Conservation (phyloP, 2,329 filamentous ascomycete genomes). For the Cercospora nicotianae region DNA sequence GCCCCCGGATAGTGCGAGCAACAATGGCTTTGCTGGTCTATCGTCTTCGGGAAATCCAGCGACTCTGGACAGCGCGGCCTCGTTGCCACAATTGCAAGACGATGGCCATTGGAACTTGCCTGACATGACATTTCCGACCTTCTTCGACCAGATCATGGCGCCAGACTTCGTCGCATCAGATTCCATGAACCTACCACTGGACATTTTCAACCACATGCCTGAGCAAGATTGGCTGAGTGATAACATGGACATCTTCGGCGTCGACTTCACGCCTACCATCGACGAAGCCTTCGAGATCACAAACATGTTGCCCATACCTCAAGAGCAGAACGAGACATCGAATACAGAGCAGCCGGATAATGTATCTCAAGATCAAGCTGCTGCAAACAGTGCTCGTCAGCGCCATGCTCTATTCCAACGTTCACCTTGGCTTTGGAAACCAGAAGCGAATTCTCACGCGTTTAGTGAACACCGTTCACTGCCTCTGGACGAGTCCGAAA, state of each 20-base stretch:
- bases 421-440: conserved; percentile 34
- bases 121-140: conserved; percentile 19
- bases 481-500: conserved; percentile 33
- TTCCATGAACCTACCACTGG: conserved; percentile 16
- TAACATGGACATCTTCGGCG: conserved; percentile 22
- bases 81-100: not conserved
- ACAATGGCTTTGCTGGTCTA: not conserved
- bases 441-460: conserved; percentile 34
- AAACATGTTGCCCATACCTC: not conserved
- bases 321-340: not conserved
- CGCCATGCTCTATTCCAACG: conserved; percentile 21
- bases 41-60: not conserved
- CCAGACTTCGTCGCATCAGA: conserved; percentile 20
- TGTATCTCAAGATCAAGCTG: not conserved
- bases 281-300: conserved; percentile 18
- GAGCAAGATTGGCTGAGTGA: conserved; percentile 24
- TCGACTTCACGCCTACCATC: conserved; percentile 27
- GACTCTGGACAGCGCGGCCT: not conserved
- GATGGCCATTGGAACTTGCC: not conserved
- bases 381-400: not conserved
- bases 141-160: conserved; percentile 31
- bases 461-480: conserved; percentile 36
- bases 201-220: conserved; percentile 22
- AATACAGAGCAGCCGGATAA: not conserved
- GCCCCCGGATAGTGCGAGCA: not conserved